Percentiles rank a stretch among this genome's conserved stretches.
phyloP scores from a whole-genome alignment of 176 grass and related monocot genomes.

The Echinochloa phyllopogon region DNA sequence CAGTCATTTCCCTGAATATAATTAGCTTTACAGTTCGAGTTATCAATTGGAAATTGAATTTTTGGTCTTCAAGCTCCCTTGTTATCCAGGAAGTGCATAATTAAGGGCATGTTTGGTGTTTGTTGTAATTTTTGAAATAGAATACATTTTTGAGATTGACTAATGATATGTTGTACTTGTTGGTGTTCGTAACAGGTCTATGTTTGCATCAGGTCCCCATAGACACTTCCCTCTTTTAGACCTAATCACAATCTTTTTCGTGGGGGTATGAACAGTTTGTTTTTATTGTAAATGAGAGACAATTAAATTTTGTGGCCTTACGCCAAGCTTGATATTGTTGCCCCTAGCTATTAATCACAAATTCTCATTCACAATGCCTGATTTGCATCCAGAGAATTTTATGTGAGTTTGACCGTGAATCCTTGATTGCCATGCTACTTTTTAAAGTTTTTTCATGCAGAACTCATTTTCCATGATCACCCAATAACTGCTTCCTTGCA shows the following conservation, averaged over 20 bases:
- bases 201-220: neutral
- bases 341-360: neutral
- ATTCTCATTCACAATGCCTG: neutral
- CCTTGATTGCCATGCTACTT: slow-evolving; percentile 2
- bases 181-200: neutral
- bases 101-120: slow-evolving; percentile 10
- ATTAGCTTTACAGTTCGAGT: neutral
- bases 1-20: neutral
- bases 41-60: slow-evolving; percentile 3
- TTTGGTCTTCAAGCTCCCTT: neutral
- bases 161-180: neutral
- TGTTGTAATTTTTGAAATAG: slow-evolving; percentile 1
- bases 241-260: too few relatives aligned
- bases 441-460: neutral
- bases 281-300: too few relatives aligned
- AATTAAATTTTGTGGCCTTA: neutral
- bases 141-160: neutral
- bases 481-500: slow-evolving; percentile 44
- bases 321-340: slow-evolving; percentile 1
- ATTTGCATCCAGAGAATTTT: neutral
- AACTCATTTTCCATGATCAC: slow-evolving; percentile 26
- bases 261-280: too few relatives aligned
- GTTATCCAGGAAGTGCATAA: neutral
- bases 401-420: neutral
- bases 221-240: neutral